Conservation (phyloP, 495 filamentous ascomycete genomes). For the Durotheca rogersii region DNA sequence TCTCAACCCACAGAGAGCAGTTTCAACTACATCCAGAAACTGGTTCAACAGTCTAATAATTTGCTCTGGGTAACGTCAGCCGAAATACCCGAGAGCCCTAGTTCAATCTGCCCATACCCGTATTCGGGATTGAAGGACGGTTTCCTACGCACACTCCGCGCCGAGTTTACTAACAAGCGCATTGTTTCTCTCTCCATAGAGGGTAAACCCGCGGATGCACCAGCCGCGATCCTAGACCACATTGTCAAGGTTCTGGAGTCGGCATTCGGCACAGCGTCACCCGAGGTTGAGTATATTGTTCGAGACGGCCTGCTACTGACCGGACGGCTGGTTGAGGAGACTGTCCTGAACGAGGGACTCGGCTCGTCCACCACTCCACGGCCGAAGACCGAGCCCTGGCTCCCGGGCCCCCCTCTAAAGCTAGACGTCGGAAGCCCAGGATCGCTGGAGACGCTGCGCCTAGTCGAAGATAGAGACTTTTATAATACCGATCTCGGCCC, state of each 20-base stretch:
- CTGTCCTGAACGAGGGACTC: background rate
- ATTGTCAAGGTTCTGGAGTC: background rate
- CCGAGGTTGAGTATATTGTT: constrained; percentile 22
- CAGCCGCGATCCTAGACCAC: background rate
- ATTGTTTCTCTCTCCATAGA: background rate
- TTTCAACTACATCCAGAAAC: background rate
- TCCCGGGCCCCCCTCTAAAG: constrained; percentile 4
- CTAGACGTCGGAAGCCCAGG: constrained; percentile 18
- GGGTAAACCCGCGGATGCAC: background rate
- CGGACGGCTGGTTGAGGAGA: constrained; percentile 9
- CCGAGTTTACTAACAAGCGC: background rate
- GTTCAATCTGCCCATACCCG: background rate
- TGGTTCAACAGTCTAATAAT: background rate
- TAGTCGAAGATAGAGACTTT: constrained; percentile 22
- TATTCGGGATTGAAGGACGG: background rate
- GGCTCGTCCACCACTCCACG: constrained; percentile 4
- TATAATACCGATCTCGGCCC: constrained; percentile 7
- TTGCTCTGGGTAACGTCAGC: background rate
- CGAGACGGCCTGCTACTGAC: constrained; percentile 11
- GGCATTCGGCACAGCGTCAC: constrained; percentile 2
- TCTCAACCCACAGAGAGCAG: background rate
- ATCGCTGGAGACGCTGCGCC: constrained; percentile 20
- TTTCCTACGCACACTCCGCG: background rate
- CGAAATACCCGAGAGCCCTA: background rate
- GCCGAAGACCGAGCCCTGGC: constrained; percentile 9